Conservation (phyloP, 768 basidiomycete species). For the Pleurotus ostreatus region DNA sequence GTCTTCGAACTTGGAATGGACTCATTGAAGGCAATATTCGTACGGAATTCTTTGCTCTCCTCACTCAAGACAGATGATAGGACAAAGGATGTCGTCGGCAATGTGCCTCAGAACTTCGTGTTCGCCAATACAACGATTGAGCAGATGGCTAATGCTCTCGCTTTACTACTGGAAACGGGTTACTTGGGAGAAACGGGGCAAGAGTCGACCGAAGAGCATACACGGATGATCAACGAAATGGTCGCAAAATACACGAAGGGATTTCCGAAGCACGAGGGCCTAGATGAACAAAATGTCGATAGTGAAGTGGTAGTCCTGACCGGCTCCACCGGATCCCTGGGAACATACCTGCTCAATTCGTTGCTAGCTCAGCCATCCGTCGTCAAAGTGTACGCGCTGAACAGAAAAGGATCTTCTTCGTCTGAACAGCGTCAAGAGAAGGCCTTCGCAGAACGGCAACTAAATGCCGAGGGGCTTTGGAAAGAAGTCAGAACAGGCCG, state of each 20-base stretch:
- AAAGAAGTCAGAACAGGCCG: neutral
- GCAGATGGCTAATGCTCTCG: neutral
- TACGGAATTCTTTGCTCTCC: neutral
- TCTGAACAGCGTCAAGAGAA: neutral
- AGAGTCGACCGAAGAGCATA: neutral
- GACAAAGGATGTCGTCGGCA: neutral
- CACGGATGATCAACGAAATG: neutral
- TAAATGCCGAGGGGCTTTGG: neutral
- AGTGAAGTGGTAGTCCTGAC: conserved; percentile 14
- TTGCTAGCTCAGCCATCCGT: conserved; percentile 10
- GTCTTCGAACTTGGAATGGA: conserved; percentile 1
- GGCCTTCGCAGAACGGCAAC: neutral
- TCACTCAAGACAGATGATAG: neutral
- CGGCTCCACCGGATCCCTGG: conserved; percentile 17
- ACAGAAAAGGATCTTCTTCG: conserved; percentile 8
- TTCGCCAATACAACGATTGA: neutral
- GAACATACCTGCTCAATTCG: conserved; percentile 12
- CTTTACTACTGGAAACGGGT: neutral
- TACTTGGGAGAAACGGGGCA: neutral
- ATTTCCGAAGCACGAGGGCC: neutral
- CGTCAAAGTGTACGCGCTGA: conserved; percentile 17
- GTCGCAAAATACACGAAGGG: neutral
- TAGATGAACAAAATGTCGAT: neutral
- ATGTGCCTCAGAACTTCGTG: neutral
- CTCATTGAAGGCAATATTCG: neutral